Evolutionary conservation across 176 grass and related monocot species (phyloP), one percentile per base, ranked within the genome.

Genomic region (Raddia guianensis): DNA sequence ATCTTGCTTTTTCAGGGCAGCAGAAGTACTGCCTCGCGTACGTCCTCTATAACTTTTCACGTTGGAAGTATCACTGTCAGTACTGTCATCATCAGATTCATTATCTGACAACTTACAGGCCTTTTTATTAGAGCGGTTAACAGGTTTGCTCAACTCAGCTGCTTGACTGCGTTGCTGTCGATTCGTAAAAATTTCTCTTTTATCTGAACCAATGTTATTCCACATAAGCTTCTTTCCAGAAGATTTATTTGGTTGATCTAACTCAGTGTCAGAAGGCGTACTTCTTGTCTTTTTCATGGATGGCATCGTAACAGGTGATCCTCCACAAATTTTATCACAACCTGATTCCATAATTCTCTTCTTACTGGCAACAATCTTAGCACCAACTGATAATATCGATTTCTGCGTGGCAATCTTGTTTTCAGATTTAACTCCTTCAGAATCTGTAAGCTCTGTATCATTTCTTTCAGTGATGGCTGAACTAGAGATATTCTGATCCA

Each of bases 401-500:
- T 79, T 82, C 47, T 11, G 73, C 52, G 58, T n/a, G 6, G 49
- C 19, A 57, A 47, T 59, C 55, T 55, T 85, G n/a, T 86, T 91
- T 73, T 85, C 78, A 59, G 82, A 85, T 88, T 76, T 88, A 82
- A 78, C 68, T 67, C 86, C 89, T 63, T 86, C 80, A 75, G 75
- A 77, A 80, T 87, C 79, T 11, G 72, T 81, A 49, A 54, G 72
- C 5, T 86, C 92, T 14, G 50, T 65, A 80, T 79, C 85, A 84
- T 87, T 84, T 82, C 61, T 91, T 75, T 84, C 85, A 59, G 76
- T 87, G 70, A 87, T 72, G 35, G 89, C 81, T 80, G 89, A 87
- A 76, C 81, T 54, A 53, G 58, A 80, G 56, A 80, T 46, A 57
- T 84, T 84, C 76, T 87, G 84, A 80, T 81, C 85, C 18, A 80